Base-by-base conservation (phyloP, 768 basidiomycete species). In the Hericium rajendrae region DNA sequence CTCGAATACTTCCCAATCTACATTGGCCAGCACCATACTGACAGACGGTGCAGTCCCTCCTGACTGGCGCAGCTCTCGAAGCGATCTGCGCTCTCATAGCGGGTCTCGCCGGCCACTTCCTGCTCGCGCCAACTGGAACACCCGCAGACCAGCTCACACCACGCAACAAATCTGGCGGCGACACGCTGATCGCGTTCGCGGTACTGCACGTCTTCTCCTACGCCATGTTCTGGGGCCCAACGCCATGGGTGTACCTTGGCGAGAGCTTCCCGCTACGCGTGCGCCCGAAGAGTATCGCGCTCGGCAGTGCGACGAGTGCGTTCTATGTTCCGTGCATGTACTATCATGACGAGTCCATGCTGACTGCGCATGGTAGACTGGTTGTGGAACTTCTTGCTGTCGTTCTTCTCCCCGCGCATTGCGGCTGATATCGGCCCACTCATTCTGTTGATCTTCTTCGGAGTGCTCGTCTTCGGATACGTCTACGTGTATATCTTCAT, bases 221-320 rank as follows among this genome's bases (percentile, higher is more conserved):
- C 68, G 81, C 80, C 2, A 78, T 84, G 59, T 88, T 86, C 72
- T 90, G 86, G 86, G 87, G 86, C 12, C 84, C 85, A 6, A 84
- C 80, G 38, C 85, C 85, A 61, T 73, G 69, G 82, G 86, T 87
- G 6, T 87, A 87, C 64, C 78, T 88, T 37, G 86, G 86, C 53
- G 87, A 90, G 73, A 84, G 82, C 18, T 91, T 90, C 79, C 89
- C 88, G 13, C 80, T 91, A 22, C 83, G 87, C 50, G 85, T 91
- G 48, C 79, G 88, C 57, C 79, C 89, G 6, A 89, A 89, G 69
- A 75, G 79, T 61, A 89, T 91, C 65, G 88, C 88, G 0, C 74
- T 89, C n/a, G 86, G 86, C 9, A 84, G 83, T 43, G 78, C 78
- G 0, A 73, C 78, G 26, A 80, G 76, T 79, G 65, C 60, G 72